phyloP scores from a whole-genome alignment of 805 yeast species.

The Osmozyma mogii region DNA sequence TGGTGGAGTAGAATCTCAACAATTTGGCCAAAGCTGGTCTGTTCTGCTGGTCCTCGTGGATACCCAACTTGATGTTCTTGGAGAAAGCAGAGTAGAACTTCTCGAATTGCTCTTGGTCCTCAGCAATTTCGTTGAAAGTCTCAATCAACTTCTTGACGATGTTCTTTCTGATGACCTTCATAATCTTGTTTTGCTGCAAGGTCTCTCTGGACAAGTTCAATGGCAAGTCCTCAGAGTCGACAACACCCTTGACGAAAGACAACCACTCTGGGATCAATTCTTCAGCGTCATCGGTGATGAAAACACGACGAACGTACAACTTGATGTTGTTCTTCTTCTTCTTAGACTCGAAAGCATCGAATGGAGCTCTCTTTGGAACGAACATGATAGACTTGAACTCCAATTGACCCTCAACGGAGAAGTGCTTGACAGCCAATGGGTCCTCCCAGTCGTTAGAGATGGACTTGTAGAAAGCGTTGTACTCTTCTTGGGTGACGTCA shows the following conservation, averaged over 20 bases:
- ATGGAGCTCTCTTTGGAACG: slow-evolving; percentile 99
- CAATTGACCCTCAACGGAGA: slow-evolving; percentile 99
- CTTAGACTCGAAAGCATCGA: slow-evolving; percentile 95
- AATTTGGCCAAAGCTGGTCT: slow-evolving; percentile 92
- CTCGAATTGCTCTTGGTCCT: slow-evolving; percentile 96
- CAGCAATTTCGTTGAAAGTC: slow-evolving; percentile 98
- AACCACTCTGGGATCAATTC: slow-evolving; percentile 99
- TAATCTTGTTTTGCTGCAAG: slow-evolving; percentile 99
- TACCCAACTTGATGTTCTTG: slow-evolving; percentile 97
- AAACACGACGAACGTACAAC: slow-evolving; percentile 97
- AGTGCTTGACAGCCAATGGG: slow-evolving; percentile 98
- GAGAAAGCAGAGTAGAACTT: slow-evolving; percentile 97
- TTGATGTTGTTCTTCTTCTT: slow-evolving; percentile 99
- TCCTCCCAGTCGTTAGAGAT: slow-evolving; percentile 99
- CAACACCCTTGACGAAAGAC: slow-evolving; percentile 96
- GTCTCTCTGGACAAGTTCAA: slow-evolving; percentile 99
- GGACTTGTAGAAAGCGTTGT: slow-evolving; percentile 98
- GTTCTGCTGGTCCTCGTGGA: slow-evolving; percentile 98
- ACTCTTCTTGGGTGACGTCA: slow-evolving; percentile 96
- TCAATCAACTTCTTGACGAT: slow-evolving; percentile 97
- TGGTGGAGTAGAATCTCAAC: slow-evolving; percentile 94
- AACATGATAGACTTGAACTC: slow-evolving; percentile 97
- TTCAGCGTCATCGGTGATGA: slow-evolving; percentile 99
- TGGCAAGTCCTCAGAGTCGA: slow-evolving; percentile 99
- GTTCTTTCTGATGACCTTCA: slow-evolving; percentile 99